Base-by-base conservation (phyloP, 208 protist species). In the Porcisia deanei region DNA sequence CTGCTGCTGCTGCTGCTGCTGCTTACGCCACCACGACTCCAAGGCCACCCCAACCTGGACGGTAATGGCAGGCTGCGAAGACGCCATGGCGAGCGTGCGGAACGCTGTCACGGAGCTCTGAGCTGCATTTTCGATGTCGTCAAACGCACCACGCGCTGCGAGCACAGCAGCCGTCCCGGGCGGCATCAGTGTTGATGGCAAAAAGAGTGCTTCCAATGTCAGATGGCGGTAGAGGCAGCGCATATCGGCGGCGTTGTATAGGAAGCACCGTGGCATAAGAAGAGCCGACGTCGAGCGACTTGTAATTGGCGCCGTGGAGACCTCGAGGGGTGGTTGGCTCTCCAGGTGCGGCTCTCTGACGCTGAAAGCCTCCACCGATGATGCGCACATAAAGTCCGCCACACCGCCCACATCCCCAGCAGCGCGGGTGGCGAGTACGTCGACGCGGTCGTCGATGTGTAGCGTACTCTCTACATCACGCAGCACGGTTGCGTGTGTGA, bases 121-220 rank as follows among this genome's bases (percentile, higher is more conserved):
- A 16, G 52, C 71, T 4, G n/a, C 66, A 14, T 55, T 60, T 18
- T 73, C 71, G 41, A 57, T 25, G 37, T 45, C 58, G 16, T 75
- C 71, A 10, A 9, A 12, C n/a, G 34, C 57, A 39, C 71, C 71
- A 52, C 57, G 43, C 39, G 22, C 22, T 4, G 54, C 39, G 58
- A 55, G 55, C 58, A 25, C 37, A n/a, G 57, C 43, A 37, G 43
- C 58, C 41, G 71, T 53, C n/a, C 30, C 68, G 34, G 68, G 34
- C 16, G 30, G 37, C 30, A 61, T 73, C 16, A 16, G 12, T 10
- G 72, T 41, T 8, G 66, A 30, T 34, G 58, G 55, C 0, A 25
- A 20, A 14, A 82, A 77, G n/a, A 82, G 77, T 6, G 77, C 20
- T 9, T 75, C 72, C 77, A 72, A 82, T 45, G 77, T 75, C n/a